Base-by-base conservation (phyloP, 78 protist species). In the Blattamonas nauphoetae region DNA sequence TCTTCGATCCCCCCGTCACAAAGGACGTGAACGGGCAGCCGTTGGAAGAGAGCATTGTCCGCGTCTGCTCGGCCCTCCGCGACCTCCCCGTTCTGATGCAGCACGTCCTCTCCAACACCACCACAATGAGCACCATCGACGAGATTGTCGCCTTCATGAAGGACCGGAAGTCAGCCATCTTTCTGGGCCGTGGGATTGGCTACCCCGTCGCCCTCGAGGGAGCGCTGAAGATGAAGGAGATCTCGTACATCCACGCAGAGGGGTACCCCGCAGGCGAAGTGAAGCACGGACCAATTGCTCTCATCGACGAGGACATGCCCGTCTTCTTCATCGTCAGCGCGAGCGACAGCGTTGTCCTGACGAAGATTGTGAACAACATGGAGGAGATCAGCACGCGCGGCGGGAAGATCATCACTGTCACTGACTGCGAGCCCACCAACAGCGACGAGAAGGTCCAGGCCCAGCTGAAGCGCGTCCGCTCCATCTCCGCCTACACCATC, bases 261-360 rank as follows among this genome's bases (percentile, higher is more conserved):
- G 97, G 97, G 63, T 88, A 88, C 87, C 86, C 90, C 34, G 92
- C 96, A 5, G 98, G 98, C 11, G 99, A 95, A 85, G 88, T 97
- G 45, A 97, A 97, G 94, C 99, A 97, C 90, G 98, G 99, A 0
- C 97, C 99, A 6, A 91, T 97, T 1, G 99, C 99, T 2, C 89
- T 97, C 41, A 91, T 97, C 45, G 96, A 85, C 2, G 32, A 2
- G 43, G 45, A 45, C 78, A 84, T 84, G 64, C 86, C 86, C 1
- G 46, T 84, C 42, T 5, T 84, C 64, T 84, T 43, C 63, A 45
- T 84, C 2, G 42, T 42, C 86, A 1, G 45, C 1, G 71, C 71
- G 38, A 1, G 36, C 64, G 63, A 84, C n/a, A 2, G 34, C 42
- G 41, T 36, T 11, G 42, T 38, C 11, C 6, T 79, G 42, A 6